phyloP scores from a whole-genome alignment of 345 rosid species.

The Dipteronia sinensis region DNA sequence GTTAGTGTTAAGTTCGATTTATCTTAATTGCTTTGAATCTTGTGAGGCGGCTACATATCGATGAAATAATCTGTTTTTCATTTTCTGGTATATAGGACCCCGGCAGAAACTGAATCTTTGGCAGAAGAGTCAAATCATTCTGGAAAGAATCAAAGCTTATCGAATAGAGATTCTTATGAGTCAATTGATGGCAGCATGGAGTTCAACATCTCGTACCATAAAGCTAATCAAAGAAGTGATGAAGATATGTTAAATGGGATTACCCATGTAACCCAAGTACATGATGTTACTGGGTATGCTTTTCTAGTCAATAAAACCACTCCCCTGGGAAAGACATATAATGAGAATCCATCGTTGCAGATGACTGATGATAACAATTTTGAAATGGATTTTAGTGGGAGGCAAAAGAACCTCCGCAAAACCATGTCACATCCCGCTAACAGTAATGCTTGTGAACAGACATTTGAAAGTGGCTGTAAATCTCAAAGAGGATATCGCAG shows the following conservation, averaged over 20 bases:
- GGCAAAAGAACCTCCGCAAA: conserved; percentile 46
- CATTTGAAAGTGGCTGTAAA: conserved; percentile 38
- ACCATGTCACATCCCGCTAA: conserved; percentile 40
- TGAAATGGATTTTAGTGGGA: conserved; percentile 32
- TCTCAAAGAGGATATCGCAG: conserved; percentile 36
- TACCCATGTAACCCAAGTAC: conserved; percentile 47
- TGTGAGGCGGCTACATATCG: conserved; percentile 22
- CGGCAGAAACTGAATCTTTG: conserved; percentile 58
- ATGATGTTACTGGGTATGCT: conserved; percentile 53
- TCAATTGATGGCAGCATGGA: conserved; percentile 57
- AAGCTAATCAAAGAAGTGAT: conserved; percentile 44
- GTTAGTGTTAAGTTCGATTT: no score
- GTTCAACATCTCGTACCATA: conserved; percentile 72
- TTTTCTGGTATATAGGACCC: conserved; percentile 60
- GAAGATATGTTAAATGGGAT: conserved; percentile 47
- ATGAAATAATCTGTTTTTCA: conserved; percentile 19
- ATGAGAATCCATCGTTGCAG: conserved; percentile 27
- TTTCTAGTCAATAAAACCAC: conserved; percentile 53
- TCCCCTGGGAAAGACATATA: conserved; percentile 30
- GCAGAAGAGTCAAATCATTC: conserved; percentile 66
- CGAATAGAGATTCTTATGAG: conserved; percentile 61
- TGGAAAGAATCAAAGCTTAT: conserved; percentile 46
- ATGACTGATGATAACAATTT: conserved; percentile 36
- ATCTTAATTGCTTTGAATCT: not conserved
- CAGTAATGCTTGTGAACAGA: conserved; percentile 24